These are phyloP conservation scores for Boletus insuetus DNA, from an alignment of 768 basidiomycete genomes.

Conservation along the genomic window DNA sequence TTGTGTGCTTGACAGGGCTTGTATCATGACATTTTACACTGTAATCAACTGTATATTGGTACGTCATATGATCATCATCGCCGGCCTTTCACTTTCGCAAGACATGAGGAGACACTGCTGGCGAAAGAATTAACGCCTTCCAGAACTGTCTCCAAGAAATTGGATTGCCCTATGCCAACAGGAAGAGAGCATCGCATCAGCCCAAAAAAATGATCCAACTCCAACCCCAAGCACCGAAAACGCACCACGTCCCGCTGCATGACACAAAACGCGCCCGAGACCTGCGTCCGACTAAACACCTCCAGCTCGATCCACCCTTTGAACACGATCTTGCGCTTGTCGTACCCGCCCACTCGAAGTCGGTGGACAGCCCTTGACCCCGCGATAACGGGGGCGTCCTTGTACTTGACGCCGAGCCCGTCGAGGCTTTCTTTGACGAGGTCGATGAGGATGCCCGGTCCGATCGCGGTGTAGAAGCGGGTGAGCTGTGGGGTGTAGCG, in stretches of 20 bases:
- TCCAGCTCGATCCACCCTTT: slow-evolving; percentile 80
- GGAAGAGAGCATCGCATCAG: not conserved
- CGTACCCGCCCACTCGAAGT: slow-evolving; percentile 67
- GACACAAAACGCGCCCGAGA: slow-evolving; percentile 60
- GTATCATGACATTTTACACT: too few species aligned
- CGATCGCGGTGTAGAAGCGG: slow-evolving; percentile 69
- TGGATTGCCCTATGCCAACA: slow-evolving; percentile 58
- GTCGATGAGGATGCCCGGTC: slow-evolving; percentile 49
- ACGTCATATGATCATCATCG: not conserved
- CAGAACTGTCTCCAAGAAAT: slow-evolving; percentile 77
- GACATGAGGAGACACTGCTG: slow-evolving; percentile 58
- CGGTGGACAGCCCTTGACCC: slow-evolving; percentile 25
- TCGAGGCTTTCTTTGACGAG: slow-evolving; percentile 56
- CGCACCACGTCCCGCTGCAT: slow-evolving; percentile 69
- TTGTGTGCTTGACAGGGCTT: too few species aligned
- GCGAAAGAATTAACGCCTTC: slow-evolving; percentile 57
- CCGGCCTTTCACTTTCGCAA: slow-evolving; percentile 17
- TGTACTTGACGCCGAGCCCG: slow-evolving; percentile 48
- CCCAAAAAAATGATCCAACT: not conserved
- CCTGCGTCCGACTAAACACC: slow-evolving; percentile 46
- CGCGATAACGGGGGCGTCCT: slow-evolving; percentile 32
- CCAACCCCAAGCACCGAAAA: slow-evolving; percentile 5
- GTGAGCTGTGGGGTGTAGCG: slow-evolving; percentile 76
- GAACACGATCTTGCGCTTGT: slow-evolving; percentile 58
- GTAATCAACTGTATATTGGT: not conserved